Evolutionary conservation across 345 rosid genomes (phyloP).

Genomic region (Mangifera indica): DNA sequence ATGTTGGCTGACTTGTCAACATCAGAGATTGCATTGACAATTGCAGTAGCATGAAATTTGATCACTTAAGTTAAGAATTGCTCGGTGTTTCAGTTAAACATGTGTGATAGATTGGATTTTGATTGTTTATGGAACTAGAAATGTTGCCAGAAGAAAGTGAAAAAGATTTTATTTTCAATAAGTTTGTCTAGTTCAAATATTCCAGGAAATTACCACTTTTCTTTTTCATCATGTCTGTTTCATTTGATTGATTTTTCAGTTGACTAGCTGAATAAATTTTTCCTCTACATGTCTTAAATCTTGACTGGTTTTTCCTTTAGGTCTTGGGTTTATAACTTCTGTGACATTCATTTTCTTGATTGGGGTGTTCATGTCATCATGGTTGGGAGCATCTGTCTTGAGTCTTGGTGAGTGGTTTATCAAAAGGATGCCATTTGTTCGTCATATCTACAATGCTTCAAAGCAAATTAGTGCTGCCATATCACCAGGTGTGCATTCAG

Average conservation of each 20-base stretch:
- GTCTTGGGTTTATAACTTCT: constrained; percentile 95
- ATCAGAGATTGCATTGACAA: not conserved
- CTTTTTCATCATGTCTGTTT: no score
- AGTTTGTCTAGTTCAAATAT: not conserved
- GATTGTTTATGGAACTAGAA: not conserved
- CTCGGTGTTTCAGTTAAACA: not conserved
- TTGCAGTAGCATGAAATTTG: not conserved
- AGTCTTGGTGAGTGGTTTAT: constrained; percentile 98
- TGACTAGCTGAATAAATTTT: not conserved
- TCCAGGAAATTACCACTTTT: no score
- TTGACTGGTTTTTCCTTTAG: constrained; percentile 38
- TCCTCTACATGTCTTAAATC: constrained; percentile 3
- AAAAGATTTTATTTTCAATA: not conserved
- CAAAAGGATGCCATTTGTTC: constrained; percentile 96
- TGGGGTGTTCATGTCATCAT: constrained; percentile 99
- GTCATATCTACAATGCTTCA: constrained; percentile 94
- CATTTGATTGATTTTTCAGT: not conserved
- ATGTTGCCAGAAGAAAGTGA: not conserved
- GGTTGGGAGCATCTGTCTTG: constrained; percentile 96
- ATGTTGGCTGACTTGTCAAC: not conserved
- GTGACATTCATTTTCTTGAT: constrained; percentile 89
- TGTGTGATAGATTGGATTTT: not conserved
- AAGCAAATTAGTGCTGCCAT: constrained; percentile 99
- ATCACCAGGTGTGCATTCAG: constrained; percentile 68
- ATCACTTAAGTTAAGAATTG: constrained; percentile 1